Evolutionary conservation across 495 filamentous ascomycete genomes (phyloP).

Genomic region (Xanthoparmelia taractica): DNA sequence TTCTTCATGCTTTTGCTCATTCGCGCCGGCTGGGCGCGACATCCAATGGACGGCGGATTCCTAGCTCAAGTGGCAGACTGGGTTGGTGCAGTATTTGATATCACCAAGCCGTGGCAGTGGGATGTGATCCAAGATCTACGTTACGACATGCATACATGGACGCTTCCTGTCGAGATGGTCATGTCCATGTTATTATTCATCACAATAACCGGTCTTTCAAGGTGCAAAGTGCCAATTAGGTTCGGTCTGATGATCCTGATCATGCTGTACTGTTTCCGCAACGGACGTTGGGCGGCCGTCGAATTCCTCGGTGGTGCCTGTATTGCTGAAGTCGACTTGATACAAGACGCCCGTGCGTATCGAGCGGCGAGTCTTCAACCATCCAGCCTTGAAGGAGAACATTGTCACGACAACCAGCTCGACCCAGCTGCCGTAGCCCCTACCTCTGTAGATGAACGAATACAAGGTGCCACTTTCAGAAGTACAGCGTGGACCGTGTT

Average conservation of each 20-base stretch:
- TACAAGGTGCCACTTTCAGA: background rate
- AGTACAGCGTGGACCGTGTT: slow-evolving; percentile 3
- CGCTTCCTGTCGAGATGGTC: slow-evolving; percentile 64
- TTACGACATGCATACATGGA: slow-evolving; percentile 65
- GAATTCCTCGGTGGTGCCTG: slow-evolving; percentile 54
- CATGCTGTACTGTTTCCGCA: slow-evolving; percentile 49
- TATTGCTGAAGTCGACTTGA: slow-evolving; percentile 51
- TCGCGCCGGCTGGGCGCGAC: slow-evolving; percentile 44
- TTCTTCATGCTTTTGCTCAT: slow-evolving; percentile 48
- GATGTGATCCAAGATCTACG: slow-evolving; percentile 42
- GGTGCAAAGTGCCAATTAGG: slow-evolving; percentile 40
- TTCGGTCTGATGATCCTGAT: slow-evolving; percentile 39
- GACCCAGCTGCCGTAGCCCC: background rate
- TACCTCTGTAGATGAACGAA: background rate
- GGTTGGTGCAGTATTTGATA: slow-evolving; percentile 39
- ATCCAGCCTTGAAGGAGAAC: background rate
- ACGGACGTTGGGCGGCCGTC: slow-evolving; percentile 52
- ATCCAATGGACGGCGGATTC: slow-evolving; percentile 40
- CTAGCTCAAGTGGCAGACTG: slow-evolving; percentile 42
- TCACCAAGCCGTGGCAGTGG: slow-evolving; percentile 51
- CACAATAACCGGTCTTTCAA: slow-evolving; percentile 47
- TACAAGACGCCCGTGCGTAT: slow-evolving; percentile 27
- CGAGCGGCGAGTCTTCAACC: background rate
- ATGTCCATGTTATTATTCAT: slow-evolving; percentile 59
- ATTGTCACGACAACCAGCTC: background rate